phyloP scores from a whole-genome alignment of 1,284 basidiomycete genomes.

The Apiotrichum akiyoshidainum region DNA sequence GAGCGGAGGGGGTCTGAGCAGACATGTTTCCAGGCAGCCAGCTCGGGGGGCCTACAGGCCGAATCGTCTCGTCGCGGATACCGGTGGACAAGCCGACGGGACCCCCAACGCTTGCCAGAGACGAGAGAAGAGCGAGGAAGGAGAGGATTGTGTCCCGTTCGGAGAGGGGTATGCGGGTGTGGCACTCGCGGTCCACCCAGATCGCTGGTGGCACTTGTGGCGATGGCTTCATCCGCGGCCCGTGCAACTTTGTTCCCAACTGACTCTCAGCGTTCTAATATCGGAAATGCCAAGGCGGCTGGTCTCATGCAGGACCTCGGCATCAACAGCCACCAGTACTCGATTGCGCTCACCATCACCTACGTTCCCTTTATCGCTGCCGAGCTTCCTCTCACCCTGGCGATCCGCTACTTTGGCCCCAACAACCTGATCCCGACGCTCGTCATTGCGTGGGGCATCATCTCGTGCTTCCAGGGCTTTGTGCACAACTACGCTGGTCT shows the following conservation, averaged over 20 bases:
- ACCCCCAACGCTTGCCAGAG: no score
- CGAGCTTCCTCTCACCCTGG: slow-evolving; percentile 30
- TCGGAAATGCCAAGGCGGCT: slow-evolving; percentile 59
- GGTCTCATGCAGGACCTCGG: slow-evolving; percentile 53
- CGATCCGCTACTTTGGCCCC: slow-evolving; percentile 27
- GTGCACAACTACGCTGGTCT: slow-evolving; percentile 60
- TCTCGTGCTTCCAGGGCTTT: slow-evolving; percentile 61
- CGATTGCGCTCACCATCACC: slow-evolving; percentile 30
- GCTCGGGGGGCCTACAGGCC: no score
- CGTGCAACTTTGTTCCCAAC: not conserved
- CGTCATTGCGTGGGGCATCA: slow-evolving; percentile 57
- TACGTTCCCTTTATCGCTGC: slow-evolving; percentile 35
- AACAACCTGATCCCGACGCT: slow-evolving; percentile 55
- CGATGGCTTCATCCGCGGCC: no score
- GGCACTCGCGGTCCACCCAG: no score
- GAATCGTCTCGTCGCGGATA: no score
- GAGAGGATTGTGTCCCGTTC: no score
- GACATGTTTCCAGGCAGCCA: no score
- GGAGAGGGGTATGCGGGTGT: no score
- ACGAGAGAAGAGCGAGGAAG: no score
- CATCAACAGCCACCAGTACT: slow-evolving; percentile 29
- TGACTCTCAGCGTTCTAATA: slow-evolving; percentile 45
- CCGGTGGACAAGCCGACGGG: no score
- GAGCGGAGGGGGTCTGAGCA: no score
- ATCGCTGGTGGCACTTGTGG: no score